Evolutionary conservation across 345 rosid species (phyloP).

Genomic region (Dipteronia dyeriana): DNA sequence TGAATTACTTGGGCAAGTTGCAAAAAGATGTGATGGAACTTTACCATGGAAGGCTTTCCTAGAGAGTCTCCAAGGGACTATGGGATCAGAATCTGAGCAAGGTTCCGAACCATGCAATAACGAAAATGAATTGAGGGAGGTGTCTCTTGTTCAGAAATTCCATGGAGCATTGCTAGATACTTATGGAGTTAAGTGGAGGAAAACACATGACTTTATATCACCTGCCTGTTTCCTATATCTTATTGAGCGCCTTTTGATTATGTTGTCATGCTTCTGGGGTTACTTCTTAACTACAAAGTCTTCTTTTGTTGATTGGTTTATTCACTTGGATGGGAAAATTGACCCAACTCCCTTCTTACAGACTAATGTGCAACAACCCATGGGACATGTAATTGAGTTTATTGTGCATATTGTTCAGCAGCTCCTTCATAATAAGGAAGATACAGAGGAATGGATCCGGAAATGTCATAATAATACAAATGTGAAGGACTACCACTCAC

Average conservation of each 20-base stretch:
- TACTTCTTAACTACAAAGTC: constrained; percentile 29
- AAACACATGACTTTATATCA: constrained; percentile 30
- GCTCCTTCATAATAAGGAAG: constrained; percentile 15
- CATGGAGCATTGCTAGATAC: constrained; percentile 35
- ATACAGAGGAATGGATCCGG: constrained; percentile 35
- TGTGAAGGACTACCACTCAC: constrained; percentile 11
- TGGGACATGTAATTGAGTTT: constrained; percentile 7
- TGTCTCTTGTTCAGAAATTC: constrained; percentile 16
- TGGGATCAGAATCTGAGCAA: neutral
- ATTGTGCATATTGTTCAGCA: neutral
- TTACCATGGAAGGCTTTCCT: constrained; percentile 36
- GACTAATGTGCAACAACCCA: neutral
- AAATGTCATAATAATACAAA: constrained; percentile 7
- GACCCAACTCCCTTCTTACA: neutral
- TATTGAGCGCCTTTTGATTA: constrained; percentile 36
- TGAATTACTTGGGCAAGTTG: constrained; percentile 13
- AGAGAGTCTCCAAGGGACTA: neutral
- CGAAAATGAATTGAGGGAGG: neutral
- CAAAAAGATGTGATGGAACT: constrained; percentile 8
- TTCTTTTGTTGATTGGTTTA: constrained; percentile 44
- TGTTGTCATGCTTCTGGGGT: constrained; percentile 20
- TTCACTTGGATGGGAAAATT: constrained; percentile 22
- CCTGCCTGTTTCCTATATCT: constrained; percentile 47
- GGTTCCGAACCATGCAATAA: neutral
- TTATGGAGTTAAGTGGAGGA: constrained; percentile 35